These are phyloP conservation scores for Sorghum bicolor DNA, from an alignment of 176 grass and related monocot species.

Conservation along the genomic window Sorghum_bicolor_NCBIv3 NC_012877.2:57055001-57055500, in stretches of 20 bases:
- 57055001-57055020: background rate
- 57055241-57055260: background rate
- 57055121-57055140: background rate
- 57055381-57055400: conserved; percentile 3
- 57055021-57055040: background rate
- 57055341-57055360: conserved; percentile 37
- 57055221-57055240: background rate
- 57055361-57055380: conserved; percentile 33
- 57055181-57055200: background rate
- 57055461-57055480: conserved; percentile 40
- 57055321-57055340: background rate
- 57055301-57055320: conserved; percentile 7
- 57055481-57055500: background rate
- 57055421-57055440: conserved; percentile 41
- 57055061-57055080: conserved; percentile 24
- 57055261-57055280: background rate
- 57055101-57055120: conserved; percentile 4
- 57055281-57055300: conserved; percentile 1
- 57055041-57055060: background rate
- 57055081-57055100: background rate
- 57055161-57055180: background rate
- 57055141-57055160: background rate
- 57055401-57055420: conserved; percentile 20
- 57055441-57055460: background rate
- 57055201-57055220: background rate